Evolutionary conservation across 768 basidiomycete species (phyloP).

Genomic region (Boletellus emodensis): DNA sequence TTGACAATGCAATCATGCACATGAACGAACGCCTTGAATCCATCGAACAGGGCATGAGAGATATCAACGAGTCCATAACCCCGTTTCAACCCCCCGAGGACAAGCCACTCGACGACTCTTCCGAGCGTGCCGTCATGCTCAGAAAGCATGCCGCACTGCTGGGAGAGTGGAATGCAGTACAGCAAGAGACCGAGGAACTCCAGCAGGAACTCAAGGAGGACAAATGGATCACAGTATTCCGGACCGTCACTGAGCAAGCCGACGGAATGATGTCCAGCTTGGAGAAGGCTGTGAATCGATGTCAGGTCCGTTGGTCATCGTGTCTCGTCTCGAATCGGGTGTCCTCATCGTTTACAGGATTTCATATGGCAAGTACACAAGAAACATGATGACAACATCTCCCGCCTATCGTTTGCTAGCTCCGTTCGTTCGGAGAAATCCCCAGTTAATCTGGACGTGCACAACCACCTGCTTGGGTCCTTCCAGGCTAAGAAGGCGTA

Average conservation of each 20-base stretch:
- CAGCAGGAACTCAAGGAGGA: constrained; percentile 95
- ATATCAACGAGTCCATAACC: constrained; percentile 60
- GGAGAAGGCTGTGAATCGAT: constrained; percentile 88
- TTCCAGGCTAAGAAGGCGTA: constrained; percentile 89
- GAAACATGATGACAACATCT: constrained; percentile 45
- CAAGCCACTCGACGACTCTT: constrained; percentile 45
- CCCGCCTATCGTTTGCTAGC: constrained; percentile 39
- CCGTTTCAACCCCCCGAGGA: constrained; percentile 50
- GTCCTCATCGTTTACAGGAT: constrained; percentile 45
- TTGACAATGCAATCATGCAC: constrained; percentile 76
- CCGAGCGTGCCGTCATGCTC: constrained; percentile 42
- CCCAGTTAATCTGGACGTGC: constrained; percentile 56
- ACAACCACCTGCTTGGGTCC: constrained; percentile 62
- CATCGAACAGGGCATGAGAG: constrained; percentile 67
- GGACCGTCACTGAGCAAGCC: constrained; percentile 91
- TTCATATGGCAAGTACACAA: constrained; percentile 82
- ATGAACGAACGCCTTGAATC: constrained; percentile 77
- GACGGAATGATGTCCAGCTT: constrained; percentile 97
- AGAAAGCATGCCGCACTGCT: constrained; percentile 72
- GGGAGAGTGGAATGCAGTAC: constrained; percentile 77
- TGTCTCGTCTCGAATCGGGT: not conserved
- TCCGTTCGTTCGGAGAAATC: constrained; percentile 49
- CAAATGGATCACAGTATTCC: constrained; percentile 93
- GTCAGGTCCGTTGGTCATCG: constrained; percentile 56
- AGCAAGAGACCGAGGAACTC: constrained; percentile 74